Base-by-base conservation (phyloP, 352 stramenopile genomes). In the Phytophthora constricta region DNA sequence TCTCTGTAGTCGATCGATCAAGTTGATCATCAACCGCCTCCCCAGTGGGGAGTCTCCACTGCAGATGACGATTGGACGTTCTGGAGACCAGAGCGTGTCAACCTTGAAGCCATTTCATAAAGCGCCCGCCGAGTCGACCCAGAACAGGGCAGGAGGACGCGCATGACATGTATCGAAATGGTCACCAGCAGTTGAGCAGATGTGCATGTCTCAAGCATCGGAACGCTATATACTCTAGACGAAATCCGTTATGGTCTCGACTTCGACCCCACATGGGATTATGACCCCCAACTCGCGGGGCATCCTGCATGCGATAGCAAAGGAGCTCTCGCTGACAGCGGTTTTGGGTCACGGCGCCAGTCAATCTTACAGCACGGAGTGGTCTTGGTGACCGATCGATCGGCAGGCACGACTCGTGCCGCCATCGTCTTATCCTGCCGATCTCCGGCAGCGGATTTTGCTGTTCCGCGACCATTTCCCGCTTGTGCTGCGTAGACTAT, bases 91-190 rank as follows among this genome's bases (percentile, higher is more conserved):
- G 31, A 37, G 7, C 7, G 31, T 37, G 31, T 11, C 13, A 11
- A 11, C 13, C 7, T 37, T 37, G 17, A 53, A 23, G 16, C 28
- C 17, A 62, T 68, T 68, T 7, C 20, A 52, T 42, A 49, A 64
- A 46, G 49, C 56, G 56, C 31, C 7, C 31, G 13, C 31, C 31
- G 31, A 37, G 31, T n/a, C n/a, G n/a, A n/a, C n/a, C n/a, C n/a
- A n/a, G n/a, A n/a, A n/a, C n/a, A n/a, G n/a, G n/a, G n/a, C n/a
- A n/a, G n/a, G n/a, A n/a, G n/a, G n/a, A n/a, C n/a, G 31, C 31
- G 31, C 13, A 37, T 37, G 31, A 11, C 31, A 37, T 13, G 31
- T 11, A 11, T 37, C 31, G 31, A 37, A 37, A 37, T 37, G 31
- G 31, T n/a, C n/a, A n/a, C n/a, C n/a, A n/a, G n/a, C n/a, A n/a